Evolutionary conservation across 306 rosid genomes (phyloP).

Genomic region (Hippophae rhamnoides): DNA sequence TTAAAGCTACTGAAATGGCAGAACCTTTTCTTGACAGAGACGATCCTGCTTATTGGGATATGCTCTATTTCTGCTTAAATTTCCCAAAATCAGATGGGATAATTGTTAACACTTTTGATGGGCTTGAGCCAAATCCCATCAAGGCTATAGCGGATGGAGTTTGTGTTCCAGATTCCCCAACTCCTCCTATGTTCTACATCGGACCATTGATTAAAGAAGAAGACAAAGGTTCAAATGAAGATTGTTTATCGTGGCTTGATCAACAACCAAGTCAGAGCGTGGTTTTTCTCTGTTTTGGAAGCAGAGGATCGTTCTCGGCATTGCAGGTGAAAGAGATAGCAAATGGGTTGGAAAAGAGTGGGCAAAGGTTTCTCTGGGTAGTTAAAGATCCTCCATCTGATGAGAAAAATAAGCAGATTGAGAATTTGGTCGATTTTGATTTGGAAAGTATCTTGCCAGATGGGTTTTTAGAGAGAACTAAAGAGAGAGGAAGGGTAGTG

Average conservation of each 20-base stretch:
- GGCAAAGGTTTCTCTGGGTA: slow-evolving; percentile 29
- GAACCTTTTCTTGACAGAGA: slow-evolving; percentile 4
- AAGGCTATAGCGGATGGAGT: slow-evolving; percentile 12
- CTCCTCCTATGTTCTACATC: slow-evolving; percentile 21
- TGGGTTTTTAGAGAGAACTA: slow-evolving; percentile 28
- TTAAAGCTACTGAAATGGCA: not conserved
- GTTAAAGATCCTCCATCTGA: slow-evolving; percentile 9
- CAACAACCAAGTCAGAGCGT: slow-evolving; percentile 22
- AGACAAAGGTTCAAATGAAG: not conserved
- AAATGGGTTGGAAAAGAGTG: slow-evolving; percentile 20
- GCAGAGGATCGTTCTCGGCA: slow-evolving; percentile 14
- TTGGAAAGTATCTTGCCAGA: slow-evolving; percentile 10
- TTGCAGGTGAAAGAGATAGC: slow-evolving; percentile 23
- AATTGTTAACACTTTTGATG: slow-evolving; percentile 20
- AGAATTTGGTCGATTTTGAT: not conserved
- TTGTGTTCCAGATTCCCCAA: slow-evolving; percentile 8
- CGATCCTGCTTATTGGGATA: not conserved
- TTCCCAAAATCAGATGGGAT: slow-evolving; percentile 13
- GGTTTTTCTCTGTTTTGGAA: slow-evolving; percentile 26
- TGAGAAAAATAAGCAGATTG: slow-evolving; percentile 4
- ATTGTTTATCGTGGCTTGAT: slow-evolving; percentile 23
- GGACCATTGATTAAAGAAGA: slow-evolving; percentile 17
- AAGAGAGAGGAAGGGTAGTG: slow-evolving; percentile 28
- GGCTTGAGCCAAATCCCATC: slow-evolving; percentile 13
- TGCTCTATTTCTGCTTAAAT: not conserved